Evolutionary conservation across 495 filamentous ascomycete genomes (phyloP).

Genomic region (Rostrohypoxylon terebratum): DNA sequence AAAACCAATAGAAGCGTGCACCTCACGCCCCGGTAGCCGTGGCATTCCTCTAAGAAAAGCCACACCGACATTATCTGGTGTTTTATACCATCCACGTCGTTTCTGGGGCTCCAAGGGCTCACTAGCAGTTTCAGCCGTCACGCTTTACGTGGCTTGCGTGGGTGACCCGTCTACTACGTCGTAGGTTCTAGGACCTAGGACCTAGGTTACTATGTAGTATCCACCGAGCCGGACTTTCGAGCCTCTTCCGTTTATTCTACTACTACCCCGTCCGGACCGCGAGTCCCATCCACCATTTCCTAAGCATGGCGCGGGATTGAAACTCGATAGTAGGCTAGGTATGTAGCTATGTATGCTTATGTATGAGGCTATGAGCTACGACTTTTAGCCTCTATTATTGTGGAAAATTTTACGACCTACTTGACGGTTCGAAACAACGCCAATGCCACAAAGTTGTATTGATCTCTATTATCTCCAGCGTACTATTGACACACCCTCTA

Average conservation of each 20-base stretch:
- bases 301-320: slow-evolving; percentile 7
- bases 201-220: too few relatives aligned
- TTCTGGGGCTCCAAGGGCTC: slow-evolving; percentile 19
- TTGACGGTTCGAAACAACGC: slow-evolving; percentile 3
- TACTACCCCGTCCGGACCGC: slow-evolving; percentile 23
- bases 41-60: slow-evolving; percentile 29
- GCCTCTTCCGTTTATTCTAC: slow-evolving; percentile 21
- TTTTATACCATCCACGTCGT: slow-evolving; percentile 39
- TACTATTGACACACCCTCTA: not conserved
- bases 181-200: slow-evolving; percentile 15
- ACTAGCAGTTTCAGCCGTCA: slow-evolving; percentile 43
- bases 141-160: slow-evolving; percentile 40
- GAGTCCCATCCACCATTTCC: slow-evolving; percentile 23
- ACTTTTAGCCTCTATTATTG: slow-evolving; percentile 1
- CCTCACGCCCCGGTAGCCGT: slow-evolving; percentile 13
- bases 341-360: not conserved
- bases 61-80: slow-evolving; percentile 37
- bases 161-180: slow-evolving; percentile 21
- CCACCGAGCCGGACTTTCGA: slow-evolving; percentile 16
- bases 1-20: slow-evolving; percentile 26
- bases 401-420: not conserved
- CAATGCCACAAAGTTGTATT: slow-evolving; percentile 2
- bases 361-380: slow-evolving; percentile 1
- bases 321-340: slow-evolving; percentile 5
- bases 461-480: not conserved